Conservation (phyloP, 768 basidiomycete species). For the Hypholoma fasciculare region DNA sequence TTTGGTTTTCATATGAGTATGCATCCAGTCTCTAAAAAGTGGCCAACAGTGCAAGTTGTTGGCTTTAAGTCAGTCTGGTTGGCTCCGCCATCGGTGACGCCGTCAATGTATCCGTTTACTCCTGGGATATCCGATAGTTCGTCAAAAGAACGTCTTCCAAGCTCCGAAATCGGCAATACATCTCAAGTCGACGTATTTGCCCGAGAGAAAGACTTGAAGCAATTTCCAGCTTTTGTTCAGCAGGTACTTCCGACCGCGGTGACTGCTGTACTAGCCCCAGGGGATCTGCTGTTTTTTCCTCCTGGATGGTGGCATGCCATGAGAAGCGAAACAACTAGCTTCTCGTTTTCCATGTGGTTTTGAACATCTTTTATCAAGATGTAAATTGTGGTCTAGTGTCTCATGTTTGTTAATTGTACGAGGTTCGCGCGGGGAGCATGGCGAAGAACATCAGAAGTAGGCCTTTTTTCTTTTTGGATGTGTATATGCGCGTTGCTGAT, state of each 20-base stretch:
- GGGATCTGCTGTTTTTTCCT: slow-evolving; percentile 88
- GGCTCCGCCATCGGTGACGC: slow-evolving; percentile 62
- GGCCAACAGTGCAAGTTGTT: slow-evolving; percentile 73
- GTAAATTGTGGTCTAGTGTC: background rate
- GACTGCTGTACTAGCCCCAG: slow-evolving; percentile 67
- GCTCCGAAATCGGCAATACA: slow-evolving; percentile 74
- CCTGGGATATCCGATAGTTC: slow-evolving; percentile 15
- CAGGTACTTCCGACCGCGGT: slow-evolving; percentile 60
- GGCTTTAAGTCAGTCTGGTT: slow-evolving; percentile 93
- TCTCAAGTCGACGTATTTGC: slow-evolving; percentile 80
- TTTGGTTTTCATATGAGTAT: background rate
- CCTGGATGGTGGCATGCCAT: slow-evolving; percentile 96
- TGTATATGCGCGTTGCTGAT: no score
- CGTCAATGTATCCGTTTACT: slow-evolving; percentile 61
- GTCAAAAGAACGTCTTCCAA: slow-evolving; percentile 37
- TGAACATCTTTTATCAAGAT: slow-evolving; percentile 24
- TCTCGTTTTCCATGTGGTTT: slow-evolving; percentile 93
- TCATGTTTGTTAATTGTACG: no score
- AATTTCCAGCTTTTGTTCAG: slow-evolving; percentile 54
- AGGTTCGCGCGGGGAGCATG: no score
- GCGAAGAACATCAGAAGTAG: no score
- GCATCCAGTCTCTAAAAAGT: slow-evolving; percentile 10
- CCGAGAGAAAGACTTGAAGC: slow-evolving; percentile 18
- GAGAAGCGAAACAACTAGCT: slow-evolving; percentile 79
- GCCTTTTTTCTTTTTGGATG: no score